Conservation (phyloP, 2,329 filamentous ascomycete species). For the Teratosphaeria zuluensis region DNA sequence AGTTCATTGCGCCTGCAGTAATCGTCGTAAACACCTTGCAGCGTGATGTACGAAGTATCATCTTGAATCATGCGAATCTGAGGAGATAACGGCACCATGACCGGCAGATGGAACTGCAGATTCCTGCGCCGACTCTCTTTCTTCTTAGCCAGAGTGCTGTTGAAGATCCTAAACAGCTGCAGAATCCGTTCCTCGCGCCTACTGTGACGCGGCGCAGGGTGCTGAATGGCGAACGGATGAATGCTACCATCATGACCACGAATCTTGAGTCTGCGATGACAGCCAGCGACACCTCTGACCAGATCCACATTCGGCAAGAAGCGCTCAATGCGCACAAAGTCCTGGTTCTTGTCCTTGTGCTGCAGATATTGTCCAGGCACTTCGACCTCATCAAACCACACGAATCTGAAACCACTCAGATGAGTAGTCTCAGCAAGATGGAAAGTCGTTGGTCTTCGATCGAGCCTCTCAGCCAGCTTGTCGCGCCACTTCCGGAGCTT, state of each 20-base stretch:
- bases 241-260: conserved; percentile 93
- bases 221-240: conserved; percentile 94
- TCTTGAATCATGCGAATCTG: conserved; percentile 94
- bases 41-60: conserved; percentile 83
- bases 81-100: conserved; percentile 91
- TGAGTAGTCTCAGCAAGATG: conserved; percentile 80
- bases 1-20: conserved; percentile 80
- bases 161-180: conserved; percentile 95
- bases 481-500: conserved; percentile 93
- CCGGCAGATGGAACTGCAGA: conserved; percentile 86
- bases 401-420: conserved; percentile 91
- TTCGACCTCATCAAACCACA: conserved; percentile 98
- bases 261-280: conserved; percentile 87
- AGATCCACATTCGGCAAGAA: conserved; percentile 93
- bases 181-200: conserved; percentile 88
- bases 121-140: conserved; percentile 93
- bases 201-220: conserved; percentile 85
- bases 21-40: conserved; percentile 94
- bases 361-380: conserved; percentile 93
- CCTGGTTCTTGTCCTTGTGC: conserved; percentile 97
- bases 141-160: conserved; percentile 79
- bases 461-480: conserved; percentile 95
- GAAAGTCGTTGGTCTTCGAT: conserved; percentile 63
- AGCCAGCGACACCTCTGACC: conserved; percentile 80
- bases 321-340: conserved; percentile 93